Base-by-base conservation (phyloP, 805 yeast species). In the Pichia scutulata region DNA sequence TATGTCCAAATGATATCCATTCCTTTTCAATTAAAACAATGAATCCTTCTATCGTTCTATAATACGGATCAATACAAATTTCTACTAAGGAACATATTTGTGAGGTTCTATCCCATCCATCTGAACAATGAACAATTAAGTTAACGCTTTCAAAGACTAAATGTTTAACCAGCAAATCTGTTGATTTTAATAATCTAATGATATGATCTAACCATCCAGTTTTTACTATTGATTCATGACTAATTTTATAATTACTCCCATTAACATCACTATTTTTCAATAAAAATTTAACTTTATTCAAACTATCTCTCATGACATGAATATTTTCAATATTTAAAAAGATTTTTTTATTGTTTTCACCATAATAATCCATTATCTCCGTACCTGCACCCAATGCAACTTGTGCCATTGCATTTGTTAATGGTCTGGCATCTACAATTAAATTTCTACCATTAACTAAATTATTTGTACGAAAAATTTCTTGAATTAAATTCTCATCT, bases 381-480 rank as follows among this genome's bases (percentile, higher is more conserved):
- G 97, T 85, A 1, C 99, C 99, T n/a, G 97, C 99, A 13, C 99
- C 99, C 16, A 93, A 69, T 0, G 98, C 98, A 43, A 88, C 87
- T 60, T 93, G 98, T 0, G 97, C 98, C 78, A 89, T 78, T 8
- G 98, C 98, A 66, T 93, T 93, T 0, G 97, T 85, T 24, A 89
- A 66, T 0, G 99, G 99, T 50, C 99, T 73, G 22, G 95, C 86
- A 69, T 93, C 99, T 5, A 89, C 92, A 28, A 93, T 82, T 26
- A 93, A 66, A 60, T 90, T 83, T 26, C 50, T 44, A 1, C 52
- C 36, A 7, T 49, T 30, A 49, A 59, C 42, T 60, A 67, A 49
- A 63, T 72, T 41, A 52, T 85, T 86, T 1, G 85, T 75, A 39
- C 72, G 70, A 65, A 89, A 89, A 9, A 88, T 82, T 55, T 89